phyloP scores from a whole-genome alignment of 2,329 filamentous ascomycete species.

The Fusarium fracticaudum region DNA sequence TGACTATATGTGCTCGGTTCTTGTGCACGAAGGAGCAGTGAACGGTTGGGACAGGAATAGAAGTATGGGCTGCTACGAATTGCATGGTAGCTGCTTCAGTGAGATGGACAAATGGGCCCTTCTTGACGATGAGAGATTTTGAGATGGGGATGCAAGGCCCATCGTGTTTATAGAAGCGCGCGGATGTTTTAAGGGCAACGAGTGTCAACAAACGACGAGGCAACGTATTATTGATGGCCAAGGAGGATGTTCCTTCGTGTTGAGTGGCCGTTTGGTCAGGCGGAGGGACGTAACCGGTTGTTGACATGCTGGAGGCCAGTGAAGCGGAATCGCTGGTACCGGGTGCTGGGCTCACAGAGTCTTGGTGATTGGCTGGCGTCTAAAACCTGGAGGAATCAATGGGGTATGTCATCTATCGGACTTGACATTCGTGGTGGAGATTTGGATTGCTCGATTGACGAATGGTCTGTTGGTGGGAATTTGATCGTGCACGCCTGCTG shows the following conservation, averaged over 20 bases:
- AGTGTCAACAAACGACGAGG: constrained; percentile 38
- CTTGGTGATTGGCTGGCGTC: background rate
- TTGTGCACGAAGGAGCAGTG: constrained; percentile 49
- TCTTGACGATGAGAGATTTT: constrained; percentile 39
- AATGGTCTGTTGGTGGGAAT: background rate
- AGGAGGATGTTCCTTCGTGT: constrained; percentile 36
- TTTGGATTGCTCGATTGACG: background rate
- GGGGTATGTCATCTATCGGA: background rate
- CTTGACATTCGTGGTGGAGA: background rate
- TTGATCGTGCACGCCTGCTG: background rate
- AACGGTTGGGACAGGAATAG: constrained; percentile 33
- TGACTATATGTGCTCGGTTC: constrained; percentile 56
- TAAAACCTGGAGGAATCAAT: too few relatives aligned
- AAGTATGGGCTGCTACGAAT: constrained; percentile 32
- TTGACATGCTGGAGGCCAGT: background rate
- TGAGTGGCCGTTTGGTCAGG: background rate
- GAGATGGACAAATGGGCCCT: constrained; percentile 22
- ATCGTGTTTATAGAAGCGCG: constrained; percentile 37
- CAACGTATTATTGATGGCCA: constrained; percentile 45
- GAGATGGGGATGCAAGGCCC: constrained; percentile 40
- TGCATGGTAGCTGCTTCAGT: constrained; percentile 37
- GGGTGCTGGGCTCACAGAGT: rapidly evolving
- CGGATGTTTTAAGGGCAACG: constrained; percentile 42
- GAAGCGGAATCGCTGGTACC: background rate
- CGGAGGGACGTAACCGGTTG: background rate